phyloP scores from a whole-genome alignment of 1,284 basidiomycete species.

The Boletus sp. region DNA sequence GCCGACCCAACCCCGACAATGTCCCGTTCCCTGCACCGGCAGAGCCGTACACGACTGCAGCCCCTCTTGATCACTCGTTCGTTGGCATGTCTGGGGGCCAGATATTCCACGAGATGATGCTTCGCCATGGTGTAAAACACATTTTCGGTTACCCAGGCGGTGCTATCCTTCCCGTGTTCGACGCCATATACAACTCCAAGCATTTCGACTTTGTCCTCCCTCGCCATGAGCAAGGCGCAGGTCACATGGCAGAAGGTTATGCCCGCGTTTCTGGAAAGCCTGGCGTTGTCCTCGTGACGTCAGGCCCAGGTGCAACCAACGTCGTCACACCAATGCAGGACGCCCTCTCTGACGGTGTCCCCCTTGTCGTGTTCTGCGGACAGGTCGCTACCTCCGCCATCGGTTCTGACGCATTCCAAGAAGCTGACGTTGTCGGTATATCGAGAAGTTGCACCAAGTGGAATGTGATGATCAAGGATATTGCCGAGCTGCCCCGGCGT shows the following conservation, averaged over 20 bases:
- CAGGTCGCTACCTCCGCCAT: constrained; percentile 98
- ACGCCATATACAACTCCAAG: constrained; percentile 95
- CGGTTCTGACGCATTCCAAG: constrained; percentile 97
- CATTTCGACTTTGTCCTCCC: constrained; percentile 97
- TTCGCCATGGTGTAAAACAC: constrained; percentile 92
- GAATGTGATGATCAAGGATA: constrained; percentile 99
- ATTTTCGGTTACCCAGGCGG: constrained; percentile 98
- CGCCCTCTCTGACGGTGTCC: constrained; percentile 91
- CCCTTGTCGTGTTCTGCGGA: constrained; percentile 93
- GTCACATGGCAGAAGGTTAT: constrained; percentile 99
- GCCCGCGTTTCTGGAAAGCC: constrained; percentile 97
- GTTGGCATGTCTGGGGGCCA: constrained; percentile 93
- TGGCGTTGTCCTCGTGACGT: constrained; percentile 96
- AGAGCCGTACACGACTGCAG: constrained; percentile 45
- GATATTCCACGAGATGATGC: constrained; percentile 99
- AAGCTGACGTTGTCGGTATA: constrained; percentile 96
- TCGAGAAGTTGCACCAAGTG: constrained; percentile 97
- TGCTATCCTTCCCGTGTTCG: constrained; percentile 97
- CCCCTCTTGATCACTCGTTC: constrained; percentile 70
- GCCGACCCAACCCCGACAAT: constrained; percentile 61
- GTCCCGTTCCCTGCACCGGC: constrained; percentile 42
- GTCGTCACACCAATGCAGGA: constrained; percentile 98
- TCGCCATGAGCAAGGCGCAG: constrained; percentile 95
- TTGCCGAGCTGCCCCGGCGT: constrained; percentile 87
- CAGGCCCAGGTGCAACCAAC: constrained; percentile 96